Base-by-base conservation (phyloP, 768 basidiomycete genomes). In the Lactarius quietus region DNA sequence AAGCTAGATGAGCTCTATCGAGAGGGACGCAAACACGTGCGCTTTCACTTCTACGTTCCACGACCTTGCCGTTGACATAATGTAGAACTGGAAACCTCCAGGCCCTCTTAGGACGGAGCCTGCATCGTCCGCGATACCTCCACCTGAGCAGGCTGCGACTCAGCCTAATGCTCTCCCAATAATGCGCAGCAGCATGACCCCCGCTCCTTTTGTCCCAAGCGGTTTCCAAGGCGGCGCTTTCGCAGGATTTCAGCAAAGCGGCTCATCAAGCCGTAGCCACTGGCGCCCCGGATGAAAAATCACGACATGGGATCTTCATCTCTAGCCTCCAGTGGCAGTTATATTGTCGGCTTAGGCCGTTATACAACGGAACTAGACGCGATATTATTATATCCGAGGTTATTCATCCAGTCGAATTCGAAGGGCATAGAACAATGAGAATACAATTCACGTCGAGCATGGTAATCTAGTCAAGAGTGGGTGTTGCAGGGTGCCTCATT, bases 1-100 rank as follows among this genome's bases (percentile, higher is more conserved):
- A 92, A 93, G 68, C 80, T 99, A 66, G 95, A 98, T 3, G 87
- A 92, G 70, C 75, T 93, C 12, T 93, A 94, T 70, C 82, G 85
- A 41, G 88, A 90, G 72, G 92, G 92, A 0, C 81, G 84, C 57
- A 86, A 86, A 83, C 82, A 86, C 66, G 91, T 90, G 68, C 69
- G 86, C 78, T n/a, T 14, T 41, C 63, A 12, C n/a, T 36, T 23
- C 29, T 35, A 39, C 3, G 17, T 33, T 43, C 28, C 28, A n/a
- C 57, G 36, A 14, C 45, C 52, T 18, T 15, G 26, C 2, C 28
- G n/a, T 33, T 64, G 51, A 62, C 59, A 31, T 33, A 33, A 20
- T 20, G 62, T 64, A 86, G 85, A 80, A 82, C 64, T 86, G 82
- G 79, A 86, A 82, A 74, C 85, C 85, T n/a, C 84, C 84, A 18